phyloP scores from a whole-genome alignment of 2,329 filamentous ascomycete genomes.

The Byssochlamys sp. region DNA sequence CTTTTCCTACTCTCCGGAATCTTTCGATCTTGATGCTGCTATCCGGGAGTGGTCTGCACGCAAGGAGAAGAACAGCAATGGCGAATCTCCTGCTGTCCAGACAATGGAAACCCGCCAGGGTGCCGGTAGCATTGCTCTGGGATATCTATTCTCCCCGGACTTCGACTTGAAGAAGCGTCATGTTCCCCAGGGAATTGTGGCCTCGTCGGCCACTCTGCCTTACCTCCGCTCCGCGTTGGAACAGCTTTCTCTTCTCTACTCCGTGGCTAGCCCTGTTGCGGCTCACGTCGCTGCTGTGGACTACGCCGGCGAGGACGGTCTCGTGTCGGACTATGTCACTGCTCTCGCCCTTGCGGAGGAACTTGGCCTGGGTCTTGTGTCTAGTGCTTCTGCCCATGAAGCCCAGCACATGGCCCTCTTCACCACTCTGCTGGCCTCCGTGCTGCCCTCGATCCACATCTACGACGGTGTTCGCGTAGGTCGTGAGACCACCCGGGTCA shows the following conservation, averaged over 20 bases:
- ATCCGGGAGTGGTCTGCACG: conserved; percentile 65
- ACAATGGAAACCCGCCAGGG: conserved; percentile 78
- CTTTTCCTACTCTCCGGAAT: conserved; percentile 90
- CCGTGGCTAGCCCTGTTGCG: conserved; percentile 83
- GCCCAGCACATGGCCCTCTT: conserved; percentile 92
- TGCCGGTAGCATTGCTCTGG: conserved; percentile 81
- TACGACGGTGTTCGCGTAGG: conserved; percentile 80
- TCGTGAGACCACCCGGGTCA: conserved; percentile 69
- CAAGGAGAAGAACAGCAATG: conserved; percentile 68
- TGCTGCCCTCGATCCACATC: conserved; percentile 75
- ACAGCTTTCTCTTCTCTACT: conserved; percentile 83
- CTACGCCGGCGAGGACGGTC: conserved; percentile 59
- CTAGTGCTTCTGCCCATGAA: conserved; percentile 79
- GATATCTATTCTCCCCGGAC: conserved; percentile 95
- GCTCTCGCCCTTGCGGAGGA: conserved; percentile 78
- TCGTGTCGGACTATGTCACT: conserved; percentile 79
- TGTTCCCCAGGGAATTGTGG: conserved; percentile 82
- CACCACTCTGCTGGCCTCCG: conserved; percentile 65
- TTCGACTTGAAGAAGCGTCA: conserved; percentile 86
- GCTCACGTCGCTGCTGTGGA: conserved; percentile 87
- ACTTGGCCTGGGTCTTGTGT: conserved; percentile 74
- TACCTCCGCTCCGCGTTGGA: conserved; percentile 77
- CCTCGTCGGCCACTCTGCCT: conserved; percentile 70
- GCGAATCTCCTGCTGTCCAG: conserved; percentile 67
- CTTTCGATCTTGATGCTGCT: conserved; percentile 80